Conservation (phyloP, 75 land plant species). For the Isoetes taiwanensis region DNA sequence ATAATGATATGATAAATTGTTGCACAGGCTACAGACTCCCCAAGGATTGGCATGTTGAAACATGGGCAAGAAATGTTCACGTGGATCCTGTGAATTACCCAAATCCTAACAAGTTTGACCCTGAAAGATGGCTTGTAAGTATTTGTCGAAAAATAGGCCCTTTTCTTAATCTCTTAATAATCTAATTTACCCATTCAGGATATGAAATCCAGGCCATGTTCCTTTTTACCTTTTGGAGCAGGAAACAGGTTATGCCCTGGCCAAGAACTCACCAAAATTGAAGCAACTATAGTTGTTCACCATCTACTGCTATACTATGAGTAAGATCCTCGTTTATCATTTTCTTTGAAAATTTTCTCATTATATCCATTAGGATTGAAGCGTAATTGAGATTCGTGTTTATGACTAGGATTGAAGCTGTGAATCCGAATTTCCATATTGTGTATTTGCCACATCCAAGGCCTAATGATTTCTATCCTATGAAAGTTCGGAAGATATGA, state of each 20-base stretch:
- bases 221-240: constrained; percentile 58
- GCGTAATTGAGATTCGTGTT: not conserved
- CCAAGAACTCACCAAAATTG: constrained; percentile 62
- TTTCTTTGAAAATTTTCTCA: not conserved
- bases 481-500: constrained; percentile 27
- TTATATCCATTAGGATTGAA: not conserved
- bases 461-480: constrained; percentile 55
- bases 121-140: constrained; percentile 80
- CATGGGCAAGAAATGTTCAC: constrained; percentile 66
- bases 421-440: constrained; percentile 22
- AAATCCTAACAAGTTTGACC: constrained; percentile 52
- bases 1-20: not conserved
- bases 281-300: constrained; percentile 53
- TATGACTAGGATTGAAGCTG: constrained; percentile 28
- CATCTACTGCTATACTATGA: constrained; percentile 40
- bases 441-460: constrained; percentile 57
- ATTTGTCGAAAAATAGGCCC: not conserved
- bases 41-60: constrained; percentile 61
- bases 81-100: constrained; percentile 47
- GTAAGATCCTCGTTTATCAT: constrained; percentile 24
- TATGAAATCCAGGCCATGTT: constrained; percentile 35
- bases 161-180: not conserved
- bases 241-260: constrained; percentile 77
- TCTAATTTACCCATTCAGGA: constrained; percentile 14
- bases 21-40: constrained; percentile 55